Conservation (phyloP, 352 stramenopile species). For the Aphanomyces cochlioides region DNA sequence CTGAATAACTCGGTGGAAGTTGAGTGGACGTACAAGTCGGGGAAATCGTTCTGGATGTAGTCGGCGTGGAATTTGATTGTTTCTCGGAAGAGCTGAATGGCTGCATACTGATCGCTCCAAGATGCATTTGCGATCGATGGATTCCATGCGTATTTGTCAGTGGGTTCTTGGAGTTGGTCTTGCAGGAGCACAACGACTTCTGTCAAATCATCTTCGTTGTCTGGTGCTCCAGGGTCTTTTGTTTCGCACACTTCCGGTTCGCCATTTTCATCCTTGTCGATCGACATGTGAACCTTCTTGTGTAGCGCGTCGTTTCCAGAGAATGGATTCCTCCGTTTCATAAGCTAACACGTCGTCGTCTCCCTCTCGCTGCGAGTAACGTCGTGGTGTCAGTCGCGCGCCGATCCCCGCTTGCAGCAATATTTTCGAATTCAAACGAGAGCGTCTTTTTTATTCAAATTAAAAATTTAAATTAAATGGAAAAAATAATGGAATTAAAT, state of each 20-base stretch:
- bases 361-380: not conserved
- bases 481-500: too few species aligned
- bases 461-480: too few species aligned
- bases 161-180: slow-evolving; percentile 11
- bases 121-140: not conserved
- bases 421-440: too few species aligned
- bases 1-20: not conserved
- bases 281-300: not conserved
- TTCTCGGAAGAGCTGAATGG: slow-evolving; percentile 16
- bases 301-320: not conserved
- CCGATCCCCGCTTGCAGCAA: too few species aligned
- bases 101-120: slow-evolving; percentile 24
- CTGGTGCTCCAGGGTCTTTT: slow-evolving; percentile 27
- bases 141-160: not conserved
- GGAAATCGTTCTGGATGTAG: slow-evolving; percentile 1
- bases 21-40: not conserved
- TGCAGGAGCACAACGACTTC: slow-evolving; percentile 24
- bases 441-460: too few species aligned
- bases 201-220: slow-evolving; percentile 29
- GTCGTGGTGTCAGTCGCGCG: too few species aligned
- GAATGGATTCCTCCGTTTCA: slow-evolving; percentile 23
- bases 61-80: slow-evolving; percentile 26
- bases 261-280: slow-evolving; percentile 5
- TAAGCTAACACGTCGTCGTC: not conserved
- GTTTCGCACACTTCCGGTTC: not conserved